Conservation (phyloP, 768 basidiomycete species). For the Collybiopsis confluens region DNA sequence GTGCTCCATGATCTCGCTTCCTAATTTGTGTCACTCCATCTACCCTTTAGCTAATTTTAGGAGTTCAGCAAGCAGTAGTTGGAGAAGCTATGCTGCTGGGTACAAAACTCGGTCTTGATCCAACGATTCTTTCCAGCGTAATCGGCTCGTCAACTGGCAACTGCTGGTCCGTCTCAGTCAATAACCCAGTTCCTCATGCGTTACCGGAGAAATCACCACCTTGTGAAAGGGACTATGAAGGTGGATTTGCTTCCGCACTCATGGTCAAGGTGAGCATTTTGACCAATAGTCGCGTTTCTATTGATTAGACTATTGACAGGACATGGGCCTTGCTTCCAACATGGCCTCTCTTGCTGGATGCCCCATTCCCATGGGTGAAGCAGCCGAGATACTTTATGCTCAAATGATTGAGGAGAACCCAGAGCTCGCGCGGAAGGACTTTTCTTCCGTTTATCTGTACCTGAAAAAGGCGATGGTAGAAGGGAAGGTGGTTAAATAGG, state of each 20-base stretch:
- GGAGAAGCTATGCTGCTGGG: conserved; percentile 92
- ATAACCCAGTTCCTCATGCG: conserved; percentile 82
- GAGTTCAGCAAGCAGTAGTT: conserved; percentile 78
- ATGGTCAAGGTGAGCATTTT: conserved; percentile 68
- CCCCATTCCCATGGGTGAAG: conserved; percentile 61
- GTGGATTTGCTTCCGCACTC: conserved; percentile 77
- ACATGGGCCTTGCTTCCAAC: conserved; percentile 76
- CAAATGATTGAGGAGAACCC: conserved; percentile 49
- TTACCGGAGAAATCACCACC: conserved; percentile 71
- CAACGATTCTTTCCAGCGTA: conserved; percentile 72
- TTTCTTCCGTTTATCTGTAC: conserved; percentile 75
- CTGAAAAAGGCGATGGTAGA: conserved; percentile 28
- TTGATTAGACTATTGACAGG: too few relatives aligned
- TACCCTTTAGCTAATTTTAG: conserved; percentile 51
- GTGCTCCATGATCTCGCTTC: conserved; percentile 18
- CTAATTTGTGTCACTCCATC: conserved; percentile 1
- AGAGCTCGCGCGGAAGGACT: conserved; percentile 67
- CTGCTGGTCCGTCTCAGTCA: conserved; percentile 82
- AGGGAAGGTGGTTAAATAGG: not conserved
- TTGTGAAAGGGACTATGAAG: conserved; percentile 78
- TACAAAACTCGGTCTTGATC: conserved; percentile 72
- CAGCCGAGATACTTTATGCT: conserved; percentile 61
- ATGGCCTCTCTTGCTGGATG: conserved; percentile 47
- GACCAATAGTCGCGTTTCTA: too few relatives aligned
- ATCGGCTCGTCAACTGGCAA: conserved; percentile 82